Percentiles rank a stretch among this genome's conserved stretches.
Evolutionary conservation across 108 stramenopile species (phyloP).

Genomic region (Chaetoceros tenuissimus): DNA sequence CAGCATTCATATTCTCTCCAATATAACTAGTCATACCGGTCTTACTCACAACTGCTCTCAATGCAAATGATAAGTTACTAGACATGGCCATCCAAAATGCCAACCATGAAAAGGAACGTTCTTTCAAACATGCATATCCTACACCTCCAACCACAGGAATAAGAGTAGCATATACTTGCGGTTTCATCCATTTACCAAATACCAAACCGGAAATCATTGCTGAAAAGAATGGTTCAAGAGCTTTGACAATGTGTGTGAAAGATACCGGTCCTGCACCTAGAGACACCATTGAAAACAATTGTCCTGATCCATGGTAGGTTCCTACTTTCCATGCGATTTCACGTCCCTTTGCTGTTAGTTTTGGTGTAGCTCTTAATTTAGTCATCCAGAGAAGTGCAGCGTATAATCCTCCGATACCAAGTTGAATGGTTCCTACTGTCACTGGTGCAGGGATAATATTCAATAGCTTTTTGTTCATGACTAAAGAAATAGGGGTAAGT

Average conservation of each 20-base stretch:
- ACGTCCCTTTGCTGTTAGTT: constrained; percentile 31
- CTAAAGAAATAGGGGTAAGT: too few species aligned
- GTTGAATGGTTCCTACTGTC: constrained; percentile 84
- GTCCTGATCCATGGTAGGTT: constrained; percentile 80
- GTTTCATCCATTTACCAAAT: constrained; percentile 67
- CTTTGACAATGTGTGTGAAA: constrained; percentile 90
- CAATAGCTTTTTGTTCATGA: constrained; percentile 91
- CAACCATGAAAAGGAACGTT: constrained; percentile 82
- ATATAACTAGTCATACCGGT: constrained; percentile 43
- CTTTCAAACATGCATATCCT: constrained; percentile 81
- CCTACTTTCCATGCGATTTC: constrained; percentile 46
- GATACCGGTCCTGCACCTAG: constrained; percentile 79
- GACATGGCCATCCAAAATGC: constrained; percentile 87
- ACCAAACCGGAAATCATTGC: constrained; percentile 64
- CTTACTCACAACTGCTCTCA: constrained; percentile 86
- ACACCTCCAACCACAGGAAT: constrained; percentile 89
- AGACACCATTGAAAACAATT: constrained; percentile 65
- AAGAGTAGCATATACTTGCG: constrained; percentile 65
- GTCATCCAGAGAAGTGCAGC: constrained; percentile 59
- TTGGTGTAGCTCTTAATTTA: constrained; percentile 55
- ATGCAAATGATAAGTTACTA: constrained; percentile 85
- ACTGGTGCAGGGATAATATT: constrained; percentile 85
- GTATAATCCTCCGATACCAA: constrained; percentile 81
- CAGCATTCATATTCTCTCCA: constrained; percentile 60
- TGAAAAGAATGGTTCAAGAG: constrained; percentile 82